Base-by-base conservation (phyloP, 2,329 filamentous ascomycete species). In the Alternaria tenuissima region DNA sequence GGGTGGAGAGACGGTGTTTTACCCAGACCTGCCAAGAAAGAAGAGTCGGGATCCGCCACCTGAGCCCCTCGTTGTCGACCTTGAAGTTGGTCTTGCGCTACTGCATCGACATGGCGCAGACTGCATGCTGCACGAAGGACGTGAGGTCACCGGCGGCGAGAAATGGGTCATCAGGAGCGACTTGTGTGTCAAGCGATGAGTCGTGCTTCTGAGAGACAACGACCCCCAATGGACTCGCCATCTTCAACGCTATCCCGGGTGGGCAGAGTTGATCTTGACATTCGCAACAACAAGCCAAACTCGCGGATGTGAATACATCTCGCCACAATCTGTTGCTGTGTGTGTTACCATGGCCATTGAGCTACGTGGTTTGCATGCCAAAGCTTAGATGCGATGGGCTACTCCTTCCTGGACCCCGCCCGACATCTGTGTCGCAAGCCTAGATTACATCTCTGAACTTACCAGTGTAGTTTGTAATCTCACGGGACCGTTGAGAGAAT, bases 161-260 rank as follows among this genome's bases (percentile, higher is more conserved):
- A 97, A 97, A 79, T 97, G 93, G 93, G 89, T 97, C 61, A 86
- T 97, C 61, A 84, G 93, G 66, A 96, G 91, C 64, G 94, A 97
- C 81, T 79, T 97, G 42, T 92, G 90, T 71, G 84, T 93, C 14
- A 83, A 78, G 65, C 81, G 85, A 63, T 88, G 68, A 70, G 7
- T 16, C 32, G 48, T 36, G 43, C 12, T 24, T 43, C 20, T 34
- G 30, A n/a, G 42, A 18, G 36, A 20, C 30, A 14, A 3, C 30
- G 48, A 26, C 22, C 26, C 34, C 16, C 18, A 6, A n/a, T 3
- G 11, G 22, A 22, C 26, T 39, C 32, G 30, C 32, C 30, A 32
- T 34, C 34, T 22, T 48, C 26, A 24, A 34, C 30, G 32, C 18
- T 14, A 7, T 20, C 7, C 46, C 24, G 24, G 34, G 12, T 48